Evolutionary conservation across 148 eudicot species (phyloP).

Genomic region (Fagopyrum tataricum): DNA sequence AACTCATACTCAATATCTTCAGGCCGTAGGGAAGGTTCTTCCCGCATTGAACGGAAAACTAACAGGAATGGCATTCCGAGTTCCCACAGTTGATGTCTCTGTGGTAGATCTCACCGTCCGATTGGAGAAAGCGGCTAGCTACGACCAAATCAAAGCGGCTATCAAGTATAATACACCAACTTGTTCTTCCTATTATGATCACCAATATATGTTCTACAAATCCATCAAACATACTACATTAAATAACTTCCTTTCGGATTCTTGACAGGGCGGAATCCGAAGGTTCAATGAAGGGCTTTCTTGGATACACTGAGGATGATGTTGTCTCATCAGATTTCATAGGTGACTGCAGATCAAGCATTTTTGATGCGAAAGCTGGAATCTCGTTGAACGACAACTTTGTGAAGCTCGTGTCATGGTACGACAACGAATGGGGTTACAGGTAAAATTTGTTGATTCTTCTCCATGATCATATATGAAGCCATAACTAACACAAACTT

Average conservation of each 20-base stretch:
- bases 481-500: neutral
- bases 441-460: slow-evolving; percentile 28
- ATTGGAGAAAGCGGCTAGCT: slow-evolving; percentile 54
- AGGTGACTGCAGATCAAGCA: slow-evolving; percentile 66
- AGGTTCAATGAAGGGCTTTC: slow-evolving; percentile 54
- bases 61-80: slow-evolving; percentile 72
- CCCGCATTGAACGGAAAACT: slow-evolving; percentile 65
- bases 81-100: slow-evolving; percentile 66
- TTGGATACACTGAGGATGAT: slow-evolving; percentile 70
- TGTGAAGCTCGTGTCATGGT: slow-evolving; percentile 72
- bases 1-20: neutral
- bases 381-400: slow-evolving; percentile 55
- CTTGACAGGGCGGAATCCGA: slow-evolving; percentile 43
- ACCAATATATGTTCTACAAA: too few relatives aligned
- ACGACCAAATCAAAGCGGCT: slow-evolving; percentile 55
- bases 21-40: slow-evolving; percentile 79
- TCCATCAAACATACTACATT: too few relatives aligned
- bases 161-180: slow-evolving; percentile 29
- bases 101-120: slow-evolving; percentile 72
- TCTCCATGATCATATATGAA: neutral
- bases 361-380: slow-evolving; percentile 70
- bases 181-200: neutral
- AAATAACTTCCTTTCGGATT: too few relatives aligned
- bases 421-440: slow-evolving; percentile 79
- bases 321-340: slow-evolving; percentile 63